phyloP scores from a whole-genome alignment of 352 stramenopile species.

The Hyaloperonospora arabidopsidis region DNA sequence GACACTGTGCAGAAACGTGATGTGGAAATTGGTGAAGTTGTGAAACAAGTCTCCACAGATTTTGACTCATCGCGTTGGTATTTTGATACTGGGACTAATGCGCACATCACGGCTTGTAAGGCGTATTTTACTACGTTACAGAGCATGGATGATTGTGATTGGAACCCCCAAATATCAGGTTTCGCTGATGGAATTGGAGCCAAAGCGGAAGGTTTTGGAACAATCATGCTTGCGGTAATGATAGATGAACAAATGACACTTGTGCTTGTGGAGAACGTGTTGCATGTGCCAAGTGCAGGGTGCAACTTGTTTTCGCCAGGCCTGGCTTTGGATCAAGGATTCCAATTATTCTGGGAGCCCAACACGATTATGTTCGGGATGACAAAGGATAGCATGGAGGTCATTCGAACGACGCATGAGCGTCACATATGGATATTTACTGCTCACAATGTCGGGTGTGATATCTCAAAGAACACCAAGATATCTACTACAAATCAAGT shows the following conservation, averaged over 20 bases:
- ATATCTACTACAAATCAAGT: too few relatives aligned
- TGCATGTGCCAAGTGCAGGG: not conserved
- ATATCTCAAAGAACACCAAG: too few relatives aligned
- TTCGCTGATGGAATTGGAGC: not conserved
- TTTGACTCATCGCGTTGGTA: not conserved
- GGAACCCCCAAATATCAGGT: not conserved
- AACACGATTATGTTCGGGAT: not conserved
- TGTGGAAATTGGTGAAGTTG: not conserved
- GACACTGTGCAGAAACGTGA: not conserved
- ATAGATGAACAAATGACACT: slow-evolving; percentile 4
- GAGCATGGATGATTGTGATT: not conserved
- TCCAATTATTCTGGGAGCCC: not conserved
- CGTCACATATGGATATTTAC: not conserved
- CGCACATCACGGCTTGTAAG: not conserved
- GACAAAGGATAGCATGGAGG: not conserved
- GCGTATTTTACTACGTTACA: not conserved
- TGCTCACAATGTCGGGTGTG: too few relatives aligned
- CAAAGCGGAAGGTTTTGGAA: not conserved
- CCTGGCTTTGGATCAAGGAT: not conserved
- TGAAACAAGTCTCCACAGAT: too few relatives aligned
- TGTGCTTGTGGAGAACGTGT: slow-evolving; percentile 2
- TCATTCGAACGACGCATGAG: not conserved
- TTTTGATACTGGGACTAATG: not conserved
- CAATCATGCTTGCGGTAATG: not conserved
- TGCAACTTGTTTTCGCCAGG: slow-evolving; percentile 3